Base-by-base conservation (phyloP, 164 flowering plant genomes). In the Vitis rotundifolia region DNA sequence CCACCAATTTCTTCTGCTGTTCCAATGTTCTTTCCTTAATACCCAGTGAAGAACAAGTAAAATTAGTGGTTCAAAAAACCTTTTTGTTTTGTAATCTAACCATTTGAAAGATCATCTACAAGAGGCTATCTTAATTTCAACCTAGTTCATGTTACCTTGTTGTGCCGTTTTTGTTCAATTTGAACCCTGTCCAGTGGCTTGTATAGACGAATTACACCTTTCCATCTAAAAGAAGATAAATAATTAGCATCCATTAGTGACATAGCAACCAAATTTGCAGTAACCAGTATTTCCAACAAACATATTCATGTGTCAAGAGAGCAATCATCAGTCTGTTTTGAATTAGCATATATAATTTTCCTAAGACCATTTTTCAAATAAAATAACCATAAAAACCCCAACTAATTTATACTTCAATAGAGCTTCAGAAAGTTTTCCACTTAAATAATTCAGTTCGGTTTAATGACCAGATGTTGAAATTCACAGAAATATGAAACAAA, bases 21-120 rank as follows among this genome's bases (percentile, higher is more conserved):
- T 85, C 90, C 78, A 87, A 26, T 53, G 97, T 94, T 70, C 92
- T 87, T 68, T 85, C 94, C 97, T 93, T 81, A 18, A 72, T 15
- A 63, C 28, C 60, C 9, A 64, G 18, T 28, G 58, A n/a, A 18
- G 22, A 3, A 61, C 14, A 22, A 15, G 5, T 8, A 19, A 26
- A 15, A 8, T 19, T 3, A 62, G 4, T 22, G 9, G 56, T 29
- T 14, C 3, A 11, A 61, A 64, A 29, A 28, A n/a, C 48, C n/a
- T n/a, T 8, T 16, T 2, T 16, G 5, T 6, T 11, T 13, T 3
- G 37, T 29, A 29, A 29, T 29, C 37, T 29, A 61, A 49, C 55
- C 53, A 50, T 13, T 15, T 14, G 19, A 11, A 28, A 31, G 16
- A 28, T 28, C 22, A n/a, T 50, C 31, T 3, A 18, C 3, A 3